Conservation (phyloP, 805 yeast species). For the Kodamaea hsintzibuensis region DNA sequence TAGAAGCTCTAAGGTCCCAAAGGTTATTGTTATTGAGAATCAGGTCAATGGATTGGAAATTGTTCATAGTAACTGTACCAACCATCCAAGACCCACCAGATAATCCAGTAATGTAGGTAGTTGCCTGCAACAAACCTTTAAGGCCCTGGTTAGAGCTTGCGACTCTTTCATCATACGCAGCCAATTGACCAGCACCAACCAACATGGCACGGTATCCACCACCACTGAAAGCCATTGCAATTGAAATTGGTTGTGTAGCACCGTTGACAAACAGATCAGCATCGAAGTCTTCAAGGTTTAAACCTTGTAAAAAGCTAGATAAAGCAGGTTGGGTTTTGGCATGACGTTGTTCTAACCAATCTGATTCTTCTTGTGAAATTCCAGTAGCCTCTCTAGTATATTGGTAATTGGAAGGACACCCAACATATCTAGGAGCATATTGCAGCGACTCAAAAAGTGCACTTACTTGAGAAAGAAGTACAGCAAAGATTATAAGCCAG, state of each 20-base stretch:
- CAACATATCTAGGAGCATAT: conserved; percentile 17
- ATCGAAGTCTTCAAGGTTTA: conserved; percentile 13
- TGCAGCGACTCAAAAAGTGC: conserved; percentile 4
- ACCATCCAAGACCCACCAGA: conserved; percentile 46
- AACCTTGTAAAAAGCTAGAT: conserved; percentile 3
- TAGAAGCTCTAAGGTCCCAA: conserved; percentile 20
- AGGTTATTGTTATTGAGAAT: conserved; percentile 14
- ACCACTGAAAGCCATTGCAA: conserved; percentile 41
- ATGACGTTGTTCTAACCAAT: conserved; percentile 12
- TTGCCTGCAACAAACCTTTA: conserved; percentile 32
- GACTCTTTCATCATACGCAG: conserved; percentile 77
- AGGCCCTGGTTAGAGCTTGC: conserved; percentile 38
- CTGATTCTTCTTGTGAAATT: conserved; percentile 7
- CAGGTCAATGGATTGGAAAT: conserved; percentile 20
- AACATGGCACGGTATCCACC: conserved; percentile 52
- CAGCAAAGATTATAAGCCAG: background rate
- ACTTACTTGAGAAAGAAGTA: background rate
- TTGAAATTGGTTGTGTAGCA: conserved; percentile 17
- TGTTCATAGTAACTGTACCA: conserved; percentile 23
- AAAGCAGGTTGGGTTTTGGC: conserved; percentile 10
- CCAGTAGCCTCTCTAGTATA: conserved; percentile 7
- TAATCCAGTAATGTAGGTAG: conserved; percentile 40
- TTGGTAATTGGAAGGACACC: conserved; percentile 9
- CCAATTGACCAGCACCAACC: conserved; percentile 79
- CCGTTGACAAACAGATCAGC: conserved; percentile 10